These are phyloP conservation scores for Fusarium haematococcum DNA, from an alignment of 2,329 filamentous ascomycete species.

Conservation along the genomic window DNA sequence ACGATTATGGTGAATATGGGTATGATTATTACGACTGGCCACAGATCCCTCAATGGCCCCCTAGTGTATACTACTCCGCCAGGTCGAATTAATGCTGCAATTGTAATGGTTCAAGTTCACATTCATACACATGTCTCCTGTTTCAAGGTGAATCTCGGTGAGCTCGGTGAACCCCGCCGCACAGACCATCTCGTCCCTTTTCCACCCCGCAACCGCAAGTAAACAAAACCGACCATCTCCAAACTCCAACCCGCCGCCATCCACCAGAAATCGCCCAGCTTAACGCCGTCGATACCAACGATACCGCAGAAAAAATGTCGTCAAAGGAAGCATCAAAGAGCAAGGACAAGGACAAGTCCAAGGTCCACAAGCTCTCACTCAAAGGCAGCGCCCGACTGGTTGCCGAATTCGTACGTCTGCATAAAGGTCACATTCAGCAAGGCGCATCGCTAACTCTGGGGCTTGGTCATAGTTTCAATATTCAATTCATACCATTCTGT, in stretches of 20 bases:
- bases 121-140: neutral
- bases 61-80: conserved; percentile 22
- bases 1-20: neutral
- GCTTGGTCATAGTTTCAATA: conserved; percentile 80
- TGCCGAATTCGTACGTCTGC: conserved; percentile 87
- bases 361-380: conserved; percentile 93
- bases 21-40: neutral
- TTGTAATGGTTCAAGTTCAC: neutral
- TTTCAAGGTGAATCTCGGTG: conserved; percentile 32
- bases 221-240: conserved; percentile 39
- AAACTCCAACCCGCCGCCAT: conserved; percentile 1
- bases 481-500: conserved; percentile 97
- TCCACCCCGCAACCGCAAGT: conserved; percentile 46
- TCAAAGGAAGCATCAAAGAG: conserved; percentile 47
- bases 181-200: conserved; percentile 34
- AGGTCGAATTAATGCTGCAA: neutral
- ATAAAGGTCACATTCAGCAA: neutral
- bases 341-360: conserved; percentile 77
- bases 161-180: conserved; percentile 42
- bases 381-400: conserved; percentile 88
- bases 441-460: conserved; percentile 29
- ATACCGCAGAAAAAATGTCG: conserved; percentile 41
- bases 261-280: neutral
- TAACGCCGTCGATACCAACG: neutral
- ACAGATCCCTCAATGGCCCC: conserved; percentile 19